Base-by-base conservation (phyloP, 2,329 filamentous ascomycete species). In the Phialophora macrospora region DNA sequence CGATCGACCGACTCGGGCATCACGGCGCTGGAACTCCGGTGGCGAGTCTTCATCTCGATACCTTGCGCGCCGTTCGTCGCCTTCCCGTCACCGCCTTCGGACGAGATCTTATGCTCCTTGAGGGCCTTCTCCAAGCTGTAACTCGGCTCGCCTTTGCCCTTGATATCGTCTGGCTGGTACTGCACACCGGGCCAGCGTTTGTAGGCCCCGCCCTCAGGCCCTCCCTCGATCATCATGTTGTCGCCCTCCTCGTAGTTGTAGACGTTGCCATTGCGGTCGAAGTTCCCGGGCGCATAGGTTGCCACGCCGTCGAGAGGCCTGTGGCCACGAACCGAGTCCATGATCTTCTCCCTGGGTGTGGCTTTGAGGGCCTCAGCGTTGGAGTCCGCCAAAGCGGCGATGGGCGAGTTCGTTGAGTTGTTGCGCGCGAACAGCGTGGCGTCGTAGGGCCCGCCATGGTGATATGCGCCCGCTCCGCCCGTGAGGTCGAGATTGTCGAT, bases 381-480 rank as follows among this genome's bases (percentile, higher is more conserved):
- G 49, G 87, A 88, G 2, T 86, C 83, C 63, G 82, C 81, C 4
- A 96, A 85, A 1, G 93, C 94, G 30, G 90, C 92, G 7, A 97
- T 79, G 0, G 94, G 93, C 64, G 76, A 79, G 62, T 82, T 80
- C 72, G 81, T 83, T 72, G 87, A 82, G 3, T 80, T 82, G 78
- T 97, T 97, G 55, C 91, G 85, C 12, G 90, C 86, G 1, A 89
- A 82, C 60, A 92, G 83, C 1, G 91, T 90, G 9, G 93, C 92
- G 75, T 98, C 94, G 72, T 91, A 98, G 0, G 94, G 94, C 0
- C 94, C 93, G 69, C 90, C 91, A 73, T 98, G 94, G 77, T 97
- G 94, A 20, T 83, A 84, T 9, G 67, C 63, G 5, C 64, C 32
- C 14, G 14, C 38, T 6, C 63, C 60, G 22, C 60, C 69, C 8